Percentiles rank a stretch among this genome's conserved stretches.
Evolutionary conservation across 305 asterid genomes (phyloP).

Genomic region (Fraxinus angustifolia): DNA sequence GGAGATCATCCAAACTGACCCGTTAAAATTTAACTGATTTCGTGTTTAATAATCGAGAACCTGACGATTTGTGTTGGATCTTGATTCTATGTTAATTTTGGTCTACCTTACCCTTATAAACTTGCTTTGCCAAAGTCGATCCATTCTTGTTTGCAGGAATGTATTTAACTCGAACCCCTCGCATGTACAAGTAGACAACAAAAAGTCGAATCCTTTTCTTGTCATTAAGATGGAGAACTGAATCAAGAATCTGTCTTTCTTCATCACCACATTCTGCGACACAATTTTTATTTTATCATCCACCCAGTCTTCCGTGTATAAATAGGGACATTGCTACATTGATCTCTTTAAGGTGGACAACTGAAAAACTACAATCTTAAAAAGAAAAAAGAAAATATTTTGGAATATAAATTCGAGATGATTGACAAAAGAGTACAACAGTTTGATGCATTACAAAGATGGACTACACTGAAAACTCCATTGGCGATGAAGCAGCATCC

Average conservation of each 20-base stretch:
- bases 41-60: background rate
- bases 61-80: background rate
- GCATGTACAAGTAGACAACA: background rate
- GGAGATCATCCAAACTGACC: background rate
- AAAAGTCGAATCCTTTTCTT: background rate
- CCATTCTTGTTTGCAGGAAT: background rate
- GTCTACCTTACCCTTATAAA: background rate
- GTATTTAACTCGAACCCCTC: background rate
- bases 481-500: conserved; percentile 22
- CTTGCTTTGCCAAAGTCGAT: background rate
- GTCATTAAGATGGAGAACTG: background rate
- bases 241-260: background rate
- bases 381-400: background rate
- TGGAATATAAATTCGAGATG: background rate
- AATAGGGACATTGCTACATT: background rate
- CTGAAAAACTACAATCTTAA: background rate
- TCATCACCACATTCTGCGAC: background rate
- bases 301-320: background rate
- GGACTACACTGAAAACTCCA: conserved; percentile 23
- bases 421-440: background rate
- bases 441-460: background rate
- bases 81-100: background rate
- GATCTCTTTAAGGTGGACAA: background rate
- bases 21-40: background rate
- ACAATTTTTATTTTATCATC: background rate